These are phyloP conservation scores for Theobroma grandiflorum DNA, from an alignment of 441 rosid species.

Conservation along the genomic window DNA sequence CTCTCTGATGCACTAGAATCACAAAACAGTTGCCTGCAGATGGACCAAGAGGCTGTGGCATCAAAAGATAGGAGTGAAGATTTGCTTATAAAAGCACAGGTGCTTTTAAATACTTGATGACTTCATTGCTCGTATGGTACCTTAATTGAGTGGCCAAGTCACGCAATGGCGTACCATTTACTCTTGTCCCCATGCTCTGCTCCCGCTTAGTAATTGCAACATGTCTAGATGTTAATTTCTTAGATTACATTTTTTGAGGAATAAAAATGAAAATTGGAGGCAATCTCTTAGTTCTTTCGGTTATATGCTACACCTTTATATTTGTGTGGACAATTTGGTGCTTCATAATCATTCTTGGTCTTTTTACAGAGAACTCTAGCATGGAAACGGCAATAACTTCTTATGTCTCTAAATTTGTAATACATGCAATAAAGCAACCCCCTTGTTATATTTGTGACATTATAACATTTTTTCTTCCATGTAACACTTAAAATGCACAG, in stretches of 20 bases:
- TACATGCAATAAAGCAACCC: neutral
- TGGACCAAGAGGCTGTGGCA: conserved; percentile 44
- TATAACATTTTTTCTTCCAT: neutral
- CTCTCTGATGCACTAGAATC: conserved; percentile 70
- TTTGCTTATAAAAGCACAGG: conserved; percentile 60
- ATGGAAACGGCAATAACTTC: neutral
- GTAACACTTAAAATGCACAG: neutral
- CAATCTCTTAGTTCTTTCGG: neutral
- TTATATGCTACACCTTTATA: neutral
- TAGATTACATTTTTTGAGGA: neutral
- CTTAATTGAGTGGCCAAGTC: conserved; percentile 18
- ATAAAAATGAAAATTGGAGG: conserved; percentile 13
- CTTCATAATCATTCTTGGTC: neutral
- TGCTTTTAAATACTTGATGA: conserved; percentile 34
- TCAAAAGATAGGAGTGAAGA: conserved; percentile 46
- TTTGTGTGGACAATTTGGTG: neutral
- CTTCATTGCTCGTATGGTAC: conserved; percentile 1
- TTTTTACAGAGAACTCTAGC: neutral
- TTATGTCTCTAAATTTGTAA: conserved; percentile 10
- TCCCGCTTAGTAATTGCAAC: neutral
- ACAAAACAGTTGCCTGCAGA: conserved; percentile 39
- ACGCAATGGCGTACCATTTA: conserved; percentile 20
- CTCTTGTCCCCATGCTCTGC: neutral
- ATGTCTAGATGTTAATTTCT: conserved; percentile 9
- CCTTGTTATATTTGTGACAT: neutral